Percentiles rank a stretch among this genome's conserved stretches.
phyloP scores from a whole-genome alignment of 2,329 filamentous ascomycete genomes.

The Pyrenochaeta sp. region DNA sequence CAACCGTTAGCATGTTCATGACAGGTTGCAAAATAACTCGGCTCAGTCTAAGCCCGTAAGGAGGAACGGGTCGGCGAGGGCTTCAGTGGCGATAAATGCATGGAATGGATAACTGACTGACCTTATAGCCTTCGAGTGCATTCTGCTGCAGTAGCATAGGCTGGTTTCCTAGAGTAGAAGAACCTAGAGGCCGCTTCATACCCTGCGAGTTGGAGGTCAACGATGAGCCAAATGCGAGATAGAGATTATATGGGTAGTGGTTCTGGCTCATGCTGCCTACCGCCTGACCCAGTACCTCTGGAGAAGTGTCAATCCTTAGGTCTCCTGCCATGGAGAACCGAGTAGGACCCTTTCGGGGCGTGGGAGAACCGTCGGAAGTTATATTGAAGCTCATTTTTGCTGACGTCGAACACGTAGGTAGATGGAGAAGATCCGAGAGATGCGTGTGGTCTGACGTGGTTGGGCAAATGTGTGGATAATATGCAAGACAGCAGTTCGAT shows the following conservation, averaged over 20 bases:
- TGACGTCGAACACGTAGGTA: slow-evolving; percentile 32
- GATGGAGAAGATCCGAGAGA: slow-evolving; percentile 46
- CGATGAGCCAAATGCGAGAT: slow-evolving; percentile 31
- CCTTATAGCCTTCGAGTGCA: slow-evolving; percentile 41
- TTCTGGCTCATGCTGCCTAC: slow-evolving; percentile 41
- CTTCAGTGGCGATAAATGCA: background rate
- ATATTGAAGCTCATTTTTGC: slow-evolving; percentile 50
- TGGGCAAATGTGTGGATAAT: slow-evolving; percentile 47
- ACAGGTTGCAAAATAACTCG: background rate
- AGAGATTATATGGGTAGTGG: slow-evolving; percentile 26
- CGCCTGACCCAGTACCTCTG: slow-evolving; percentile 44
- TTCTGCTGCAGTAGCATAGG: slow-evolving; percentile 26
- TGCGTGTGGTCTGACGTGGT: slow-evolving; percentile 30
- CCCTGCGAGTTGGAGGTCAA: slow-evolving; percentile 50
- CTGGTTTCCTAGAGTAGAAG: slow-evolving; percentile 48
- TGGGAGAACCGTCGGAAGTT: slow-evolving; percentile 53
- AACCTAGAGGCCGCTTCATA: slow-evolving; percentile 50
- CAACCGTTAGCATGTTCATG: slow-evolving; percentile 43
- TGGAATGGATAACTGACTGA: slow-evolving; percentile 21
- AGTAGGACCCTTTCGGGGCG: slow-evolving; percentile 48
- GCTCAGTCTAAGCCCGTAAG: background rate
- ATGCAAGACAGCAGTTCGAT: slow-evolving; percentile 41
- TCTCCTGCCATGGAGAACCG: slow-evolving; percentile 43
- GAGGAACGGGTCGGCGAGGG: background rate
- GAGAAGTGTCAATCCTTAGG: slow-evolving; percentile 45